Base-by-base conservation (phyloP, 352 stramenopile genomes). In the Pythium biforme region DNA sequence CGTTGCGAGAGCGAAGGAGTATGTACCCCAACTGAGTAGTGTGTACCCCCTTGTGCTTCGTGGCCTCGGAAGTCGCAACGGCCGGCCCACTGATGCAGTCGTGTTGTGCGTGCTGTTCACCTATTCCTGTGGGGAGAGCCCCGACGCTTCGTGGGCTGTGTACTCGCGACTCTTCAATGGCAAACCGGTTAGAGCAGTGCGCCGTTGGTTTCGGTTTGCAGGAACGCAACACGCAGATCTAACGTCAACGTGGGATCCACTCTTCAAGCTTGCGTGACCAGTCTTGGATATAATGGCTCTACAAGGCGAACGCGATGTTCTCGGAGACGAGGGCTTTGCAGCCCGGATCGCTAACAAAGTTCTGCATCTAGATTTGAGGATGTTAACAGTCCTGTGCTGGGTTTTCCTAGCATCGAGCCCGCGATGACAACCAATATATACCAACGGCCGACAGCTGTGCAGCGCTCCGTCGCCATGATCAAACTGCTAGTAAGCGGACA, bases 121-220 rank as follows among this genome's bases (percentile, higher is more conserved):
- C 25, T 22, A 33, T 51, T 26, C 17, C 37, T 9, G 23, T 43
- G 12, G 9, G 15, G 14, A 52, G 12, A 31, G 25, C 9, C 3
- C 55, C 56, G 45, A 64, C 57, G 46, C 57, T 51, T 64, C 46
- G 25, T 53, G 34, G 19, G n/a, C n/a, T n/a, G n/a, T n/a, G n/a
- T n/a, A n/a, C n/a, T 15, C 22, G 51, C 59, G 59, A 59, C 59
- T 66, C 59, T 66, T 66, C 50, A 55, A 66, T 54, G 14, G 25
- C 22, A 43, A 10, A 25, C n/a, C 14, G 45, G 27, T 29, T 43
- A n/a, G n/a, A 7, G 46, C 43, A 57, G 27, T 37, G 20, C 19
- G 7, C 26, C 19, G 22, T 49, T 50, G 26, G 59, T 66, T 66
- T 43, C 49, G 27, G 6, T 33, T 39, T 46, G 31, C 58, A 55